Evolutionary conservation across 176 grass and related monocot species (phyloP), one percentile per base, ranked within the genome.

Genomic region (Bonia amplexicaulis): DNA sequence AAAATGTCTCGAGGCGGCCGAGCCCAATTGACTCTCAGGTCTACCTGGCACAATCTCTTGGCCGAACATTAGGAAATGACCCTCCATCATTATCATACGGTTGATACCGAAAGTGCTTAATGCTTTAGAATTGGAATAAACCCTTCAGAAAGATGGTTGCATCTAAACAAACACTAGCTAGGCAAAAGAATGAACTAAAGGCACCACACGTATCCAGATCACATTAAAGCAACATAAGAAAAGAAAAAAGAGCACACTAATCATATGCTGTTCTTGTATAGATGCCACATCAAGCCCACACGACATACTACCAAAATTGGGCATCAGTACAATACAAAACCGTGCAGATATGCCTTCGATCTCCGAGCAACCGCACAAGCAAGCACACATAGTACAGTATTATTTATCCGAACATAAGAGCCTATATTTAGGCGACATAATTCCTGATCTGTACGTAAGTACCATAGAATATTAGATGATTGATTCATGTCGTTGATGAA

Each of bases 61-160:
- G 53, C 44, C 26, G 0, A 10, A 27, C 12, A 6, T 33, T 22
- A 25, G 10, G 51, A 40, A 75, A 52, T 20, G 22, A 8, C 45
- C 15, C 19, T 22, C 16, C 16, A 71, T 25, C 42, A 4, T 25
- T 71, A 8, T 47, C 44, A 17, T 12, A 49, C 9, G 25, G 19
- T 82, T 68, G 85, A 82, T 76, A 74, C 85, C 20, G 25, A 68
- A 59, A 76, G 61, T 48, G 60, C 26, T 26, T 80, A 27, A 65
- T 65, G 31, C 57, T 80, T 86, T 80, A 15, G n/a, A 67, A 64
- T 41, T 42, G 51, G 33, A 80, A 86, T 54, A 71, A 20, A 55
- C 33, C 17, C 33, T 74, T 23, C 0, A 13, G 35, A 33, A 73
- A n/a, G 19, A 82, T 39, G 37, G 60, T 14, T 14, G 60, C 17